These are phyloP conservation scores for Cercophora samala DNA, from an alignment of 495 filamentous ascomycete genomes.

Conservation along the genomic window DNA sequence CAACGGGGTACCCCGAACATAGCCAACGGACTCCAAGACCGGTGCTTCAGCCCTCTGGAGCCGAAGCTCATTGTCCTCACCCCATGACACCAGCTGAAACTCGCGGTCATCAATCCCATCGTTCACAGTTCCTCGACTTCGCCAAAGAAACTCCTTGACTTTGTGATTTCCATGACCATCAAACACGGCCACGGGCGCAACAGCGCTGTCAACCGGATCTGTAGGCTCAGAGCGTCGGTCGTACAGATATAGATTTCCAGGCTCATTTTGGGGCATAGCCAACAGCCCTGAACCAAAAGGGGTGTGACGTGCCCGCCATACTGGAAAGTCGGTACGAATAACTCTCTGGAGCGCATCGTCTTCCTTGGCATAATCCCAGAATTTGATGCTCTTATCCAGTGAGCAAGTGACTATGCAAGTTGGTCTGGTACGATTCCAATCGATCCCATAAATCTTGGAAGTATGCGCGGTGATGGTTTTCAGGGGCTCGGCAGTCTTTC, in stretches of 20 bases:
- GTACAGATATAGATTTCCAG: constrained; percentile 81
- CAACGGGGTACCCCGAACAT: constrained; percentile 63
- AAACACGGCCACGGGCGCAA: constrained; percentile 68
- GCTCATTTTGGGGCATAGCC: constrained; percentile 88
- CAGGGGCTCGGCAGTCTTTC: constrained; percentile 74
- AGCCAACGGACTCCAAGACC: constrained; percentile 68
- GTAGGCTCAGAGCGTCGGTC: constrained; percentile 55
- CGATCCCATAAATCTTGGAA: constrained; percentile 95
- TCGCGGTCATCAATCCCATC: constrained; percentile 81
- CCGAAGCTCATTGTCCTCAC: constrained; percentile 75
- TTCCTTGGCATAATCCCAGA: constrained; percentile 77
- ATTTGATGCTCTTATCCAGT: constrained; percentile 86
- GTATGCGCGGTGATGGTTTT: constrained; percentile 82
- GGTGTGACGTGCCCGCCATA: constrained; percentile 91
- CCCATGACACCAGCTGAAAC: constrained; percentile 93
- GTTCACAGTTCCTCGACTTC: constrained; percentile 67
- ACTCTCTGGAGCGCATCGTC: constrained; percentile 65
- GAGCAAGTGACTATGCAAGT: constrained; percentile 81
- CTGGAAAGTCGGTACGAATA: constrained; percentile 78
- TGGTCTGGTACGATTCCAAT: constrained; percentile 79
- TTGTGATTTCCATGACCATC: constrained; percentile 75
- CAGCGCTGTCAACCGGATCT: constrained; percentile 41
- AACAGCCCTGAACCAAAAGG: constrained; percentile 85
- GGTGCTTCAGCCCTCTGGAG: constrained; percentile 70
- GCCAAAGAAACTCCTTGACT: constrained; percentile 93